Evolutionary conservation across 2,329 filamentous ascomycete genomes (phyloP).

Genomic region (Lanzia echinophila): DNA sequence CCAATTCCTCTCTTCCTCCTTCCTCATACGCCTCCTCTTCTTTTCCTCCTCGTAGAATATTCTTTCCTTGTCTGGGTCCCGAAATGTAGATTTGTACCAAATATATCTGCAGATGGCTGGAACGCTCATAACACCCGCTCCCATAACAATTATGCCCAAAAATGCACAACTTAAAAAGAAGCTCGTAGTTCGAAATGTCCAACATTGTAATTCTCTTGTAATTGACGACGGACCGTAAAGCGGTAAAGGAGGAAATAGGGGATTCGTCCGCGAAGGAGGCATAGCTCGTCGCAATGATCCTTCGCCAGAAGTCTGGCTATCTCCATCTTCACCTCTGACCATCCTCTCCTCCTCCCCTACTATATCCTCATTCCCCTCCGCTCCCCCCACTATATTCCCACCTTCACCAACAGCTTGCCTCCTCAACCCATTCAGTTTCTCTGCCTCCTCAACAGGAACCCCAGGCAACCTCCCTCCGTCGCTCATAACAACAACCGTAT

Average conservation of each 20-base stretch:
- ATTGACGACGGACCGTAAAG: slow-evolving; percentile 70
- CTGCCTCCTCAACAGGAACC: slow-evolving; percentile 63
- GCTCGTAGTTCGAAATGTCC: slow-evolving; percentile 58
- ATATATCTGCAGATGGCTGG: slow-evolving; percentile 43
- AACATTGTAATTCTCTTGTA: slow-evolving; percentile 58
- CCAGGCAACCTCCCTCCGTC: slow-evolving; percentile 61
- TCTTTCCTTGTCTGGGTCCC: slow-evolving; percentile 52
- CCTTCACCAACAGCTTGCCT: slow-evolving; percentile 36
- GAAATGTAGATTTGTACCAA: slow-evolving; percentile 49
- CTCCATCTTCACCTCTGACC: background rate
- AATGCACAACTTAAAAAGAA: slow-evolving; percentile 74
- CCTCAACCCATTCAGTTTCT: slow-evolving; percentile 59
- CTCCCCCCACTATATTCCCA: slow-evolving; percentile 31
- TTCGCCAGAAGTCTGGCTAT: slow-evolving; percentile 38
- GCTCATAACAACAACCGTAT: slow-evolving; percentile 63
- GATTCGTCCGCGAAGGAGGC: slow-evolving; percentile 66
- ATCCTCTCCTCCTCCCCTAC: slow-evolving; percentile 23
- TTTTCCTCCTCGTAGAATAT: slow-evolving; percentile 71
- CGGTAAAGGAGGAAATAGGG: slow-evolving; percentile 77
- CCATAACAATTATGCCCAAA: slow-evolving; percentile 66
- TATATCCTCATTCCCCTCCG: slow-evolving; percentile 26
- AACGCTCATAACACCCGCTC: slow-evolving; percentile 63
- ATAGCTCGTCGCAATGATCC: slow-evolving; percentile 41
- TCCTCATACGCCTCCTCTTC: slow-evolving; percentile 49
- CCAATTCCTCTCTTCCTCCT: slow-evolving; percentile 58